Conservation (phyloP, 1,284 basidiomycete genomes). For the Rhodotorula glutinis region DNA sequence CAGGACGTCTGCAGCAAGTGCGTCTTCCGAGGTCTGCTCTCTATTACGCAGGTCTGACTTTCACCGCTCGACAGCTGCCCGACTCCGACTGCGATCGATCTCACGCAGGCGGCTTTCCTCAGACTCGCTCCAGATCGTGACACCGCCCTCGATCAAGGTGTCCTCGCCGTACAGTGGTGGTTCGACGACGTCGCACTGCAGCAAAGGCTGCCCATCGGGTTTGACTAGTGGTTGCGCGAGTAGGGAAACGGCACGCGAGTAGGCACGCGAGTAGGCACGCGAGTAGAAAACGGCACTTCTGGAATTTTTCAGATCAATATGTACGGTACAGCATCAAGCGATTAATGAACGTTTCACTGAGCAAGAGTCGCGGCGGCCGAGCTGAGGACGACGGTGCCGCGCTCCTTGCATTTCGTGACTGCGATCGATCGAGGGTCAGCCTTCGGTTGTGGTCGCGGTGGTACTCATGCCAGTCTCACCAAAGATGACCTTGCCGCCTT, state of each 20-base stretch:
- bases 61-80: neutral
- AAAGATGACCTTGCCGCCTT: constrained; percentile 87
- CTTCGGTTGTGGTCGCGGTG: too few relatives aligned
- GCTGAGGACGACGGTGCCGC: constrained; percentile 63
- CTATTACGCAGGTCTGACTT: neutral
- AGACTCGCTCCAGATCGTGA: neutral
- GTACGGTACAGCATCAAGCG: neutral
- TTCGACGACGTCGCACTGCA: constrained; percentile 4
- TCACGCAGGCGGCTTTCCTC: constrained; percentile 12
- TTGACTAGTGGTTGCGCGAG: constrained; percentile 4
- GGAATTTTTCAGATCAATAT: too few relatives aligned
- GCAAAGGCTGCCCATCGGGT: neutral
- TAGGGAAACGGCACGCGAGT: too few relatives aligned
- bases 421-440: neutral
- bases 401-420: constrained; percentile 67
- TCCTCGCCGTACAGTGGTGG: constrained; percentile 24
- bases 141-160: constrained; percentile 6
- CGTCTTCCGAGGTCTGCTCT: neutral
- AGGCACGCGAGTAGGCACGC: neutral
- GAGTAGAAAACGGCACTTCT: too few relatives aligned
- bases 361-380: constrained; percentile 71
- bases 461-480: constrained; percentile 65
- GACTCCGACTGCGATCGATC: neutral
- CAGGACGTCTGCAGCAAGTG: constrained; percentile 6
- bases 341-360: neutral